Evolutionary conservation across 1,284 basidiomycete genomes (phyloP), one percentile per base, ranked within the genome.

Genomic region (Vanrija sp.): DNA sequence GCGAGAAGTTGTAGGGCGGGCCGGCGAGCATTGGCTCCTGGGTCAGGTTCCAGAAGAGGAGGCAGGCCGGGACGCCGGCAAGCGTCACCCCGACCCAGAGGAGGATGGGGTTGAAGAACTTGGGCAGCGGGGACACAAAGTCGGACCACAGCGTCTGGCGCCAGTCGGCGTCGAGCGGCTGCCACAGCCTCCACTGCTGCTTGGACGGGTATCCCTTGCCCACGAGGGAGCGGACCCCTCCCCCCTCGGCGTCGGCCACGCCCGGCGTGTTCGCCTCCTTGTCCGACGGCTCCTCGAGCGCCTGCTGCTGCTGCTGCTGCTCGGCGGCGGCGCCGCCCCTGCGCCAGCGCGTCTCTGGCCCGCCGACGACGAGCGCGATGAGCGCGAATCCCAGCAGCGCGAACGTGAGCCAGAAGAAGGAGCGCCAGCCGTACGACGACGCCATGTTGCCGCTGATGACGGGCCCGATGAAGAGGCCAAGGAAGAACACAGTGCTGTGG

Each of bases 31-130:
- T 42, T 1, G 35, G 20, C 20, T 38, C 15, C 27, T 54, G 35
- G 12, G 52, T 54, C 6, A 58, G 44, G 49, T 58, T 58, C 44
- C 42, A 58, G 37, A 50, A 53, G 41, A 58, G 52, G 15, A 58
- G 52, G 7, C 41, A 36, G 45, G 47, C 51, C n/a, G 56, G 52
- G 6, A 49, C 39, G 24, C 52, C 56, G 41, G 41, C 49, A 6
- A 47, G 31, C 20, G 36, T 41, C 4, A 49, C 14, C 3, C 52
- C 53, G 19, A 53, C 49, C 56, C 56, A 58, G 45, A 58, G 41
- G 43, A 54, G 50, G 48, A 58, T 54, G 37, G 56, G 56, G 31
- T 54, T 53, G 49, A 51, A 47, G 37, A 58, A 58, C 51, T 50
- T 54, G 37, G 24, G 24, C 45, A 49, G 50, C 4, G 56, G 56